A percentile compares a stretch with the other conserved stretches of the same genome.
Conservation (phyloP, 495 filamentous ascomycete species). For the Podospora sp. region DNA sequence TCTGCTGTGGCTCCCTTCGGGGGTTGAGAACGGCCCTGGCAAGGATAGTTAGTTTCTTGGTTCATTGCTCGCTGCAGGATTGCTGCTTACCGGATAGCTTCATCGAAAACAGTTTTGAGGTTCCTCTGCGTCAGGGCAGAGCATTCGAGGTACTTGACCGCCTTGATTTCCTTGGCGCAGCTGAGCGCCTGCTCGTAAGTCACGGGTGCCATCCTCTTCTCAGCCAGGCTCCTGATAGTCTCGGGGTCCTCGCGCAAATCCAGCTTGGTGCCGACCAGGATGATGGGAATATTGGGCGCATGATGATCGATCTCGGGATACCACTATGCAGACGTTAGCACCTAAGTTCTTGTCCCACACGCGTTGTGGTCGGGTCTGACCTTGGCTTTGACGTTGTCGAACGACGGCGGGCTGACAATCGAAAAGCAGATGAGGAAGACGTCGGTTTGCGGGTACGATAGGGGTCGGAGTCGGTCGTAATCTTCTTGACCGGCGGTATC, state of each 20-base stretch:
- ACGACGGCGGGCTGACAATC: conserved; percentile 94
- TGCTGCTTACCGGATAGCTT: conserved; percentile 79
- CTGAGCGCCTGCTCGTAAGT: conserved; percentile 84
- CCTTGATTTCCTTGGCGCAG: conserved; percentile 87
- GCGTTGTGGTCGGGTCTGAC: conserved; percentile 49
- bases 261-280: conserved; percentile 95
- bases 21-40: conserved; percentile 81
- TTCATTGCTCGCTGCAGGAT: neutral
- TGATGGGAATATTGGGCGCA: conserved; percentile 92
- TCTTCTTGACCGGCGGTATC: conserved; percentile 99
- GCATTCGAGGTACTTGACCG: conserved; percentile 95
- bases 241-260: conserved; percentile 90
- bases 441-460: conserved; percentile 97
- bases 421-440: conserved; percentile 99
- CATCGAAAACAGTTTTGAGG: conserved; percentile 96
- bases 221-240: conserved; percentile 72
- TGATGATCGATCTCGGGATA: conserved; percentile 96
- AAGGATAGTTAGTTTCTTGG: conserved; percentile 23
- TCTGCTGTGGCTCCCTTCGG: conserved; percentile 62
- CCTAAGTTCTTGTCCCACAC: too few relatives aligned
- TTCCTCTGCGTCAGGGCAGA: conserved; percentile 96
- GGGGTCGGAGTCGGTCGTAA: conserved; percentile 92
- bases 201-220: conserved; percentile 89
- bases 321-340: conserved; percentile 63
- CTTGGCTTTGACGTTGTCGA: conserved; percentile 97